Base-by-base conservation (phyloP, 495 filamentous ascomycete species). In the Entonaema liquescens region DNA sequence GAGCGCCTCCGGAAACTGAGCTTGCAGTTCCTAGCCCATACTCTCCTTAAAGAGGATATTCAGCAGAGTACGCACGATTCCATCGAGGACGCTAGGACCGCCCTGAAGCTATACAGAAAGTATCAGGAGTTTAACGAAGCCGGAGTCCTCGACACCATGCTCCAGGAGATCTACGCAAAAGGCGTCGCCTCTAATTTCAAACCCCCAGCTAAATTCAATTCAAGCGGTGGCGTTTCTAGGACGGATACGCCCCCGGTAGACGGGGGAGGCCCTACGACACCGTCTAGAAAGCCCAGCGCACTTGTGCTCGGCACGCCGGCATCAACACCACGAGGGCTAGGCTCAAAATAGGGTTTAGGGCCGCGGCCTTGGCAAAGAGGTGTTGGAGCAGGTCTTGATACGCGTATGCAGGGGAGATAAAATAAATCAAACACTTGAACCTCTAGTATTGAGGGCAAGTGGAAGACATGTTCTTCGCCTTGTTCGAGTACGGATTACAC, bases 61-160 rank as follows among this genome's bases (percentile, higher is more conserved):
- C 95, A 99, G 80, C 86, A 89, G 64, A 89, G 90, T 59, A 93
- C 88, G 9, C 95, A 99, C 76, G 96, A 99, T 77, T 92, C 89
- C 0, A 94, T 98, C 63, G 95, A 98, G 77, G 95, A 99, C 74
- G 94, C 95, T 5, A 85, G 89, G 21, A 95, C 95, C 54, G 95
- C 96, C 6, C 84, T 98, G 17, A 91, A 90, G 74, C 85, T 99
- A 3, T 98, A 95, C 83, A 85, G 90, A 29, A 97, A 97, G 77
- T 97, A 93, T 76, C 85, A 90, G 59, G 94, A 98, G 79, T 98
- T 92, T 69, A 82, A 89, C 17, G 93, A 95, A 69, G 92, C 91
- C 0, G 95, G 95, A 1, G 87, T 96, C 15, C 83, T 96, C 42
- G 88, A 92, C 68, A 74, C 80, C 5, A 93, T 94, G 77, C 84